A percentile compares a stretch with the other conserved stretches of the same genome.
Evolutionary conservation across 2,329 filamentous ascomycete species (phyloP).

Genomic region (Eutypa lata): DNA sequence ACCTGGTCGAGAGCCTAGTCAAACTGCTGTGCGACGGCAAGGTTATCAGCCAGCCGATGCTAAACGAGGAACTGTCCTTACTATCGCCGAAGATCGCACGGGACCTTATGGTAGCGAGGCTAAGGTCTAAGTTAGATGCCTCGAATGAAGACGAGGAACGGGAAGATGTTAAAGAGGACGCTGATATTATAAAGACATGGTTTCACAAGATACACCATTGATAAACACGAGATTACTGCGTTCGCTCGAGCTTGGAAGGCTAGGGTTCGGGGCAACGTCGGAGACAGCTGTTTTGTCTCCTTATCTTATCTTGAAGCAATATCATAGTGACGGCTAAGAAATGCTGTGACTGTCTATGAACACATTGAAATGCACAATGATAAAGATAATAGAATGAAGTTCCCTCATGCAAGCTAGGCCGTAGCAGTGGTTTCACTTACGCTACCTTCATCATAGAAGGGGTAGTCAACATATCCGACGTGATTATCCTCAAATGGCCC

Average conservation of each 20-base stretch:
- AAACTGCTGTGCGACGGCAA: constrained; percentile 27
- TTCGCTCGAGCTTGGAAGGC: neutral
- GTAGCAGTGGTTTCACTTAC: neutral
- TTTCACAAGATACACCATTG: constrained; percentile 26
- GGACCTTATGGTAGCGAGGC: constrained; percentile 27
- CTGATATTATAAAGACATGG: constrained; percentile 18
- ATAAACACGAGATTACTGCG: neutral
- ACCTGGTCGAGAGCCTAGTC: constrained; percentile 28
- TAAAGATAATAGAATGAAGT: too few relatives aligned
- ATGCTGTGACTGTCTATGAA: too few relatives aligned
- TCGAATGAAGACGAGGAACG: constrained; percentile 17
- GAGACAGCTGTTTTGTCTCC: neutral
- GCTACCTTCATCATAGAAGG: neutral
- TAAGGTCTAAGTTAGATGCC: constrained; percentile 21
- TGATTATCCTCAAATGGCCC: constrained; percentile 7
- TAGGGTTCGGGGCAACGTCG: neutral
- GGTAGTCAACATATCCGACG: neutral
- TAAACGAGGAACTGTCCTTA: constrained; percentile 26
- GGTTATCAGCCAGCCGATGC: constrained; percentile 28
- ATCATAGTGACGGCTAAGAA: too few relatives aligned
- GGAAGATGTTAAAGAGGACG: constrained; percentile 16
- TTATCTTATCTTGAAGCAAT: too few relatives aligned
- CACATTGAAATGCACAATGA: too few relatives aligned
- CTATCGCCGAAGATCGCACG: constrained; percentile 26
- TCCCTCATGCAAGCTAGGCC: neutral